A percentile compares a stretch with the other conserved stretches of the same genome.
phyloP scores from a whole-genome alignment of 2,329 filamentous ascomycete genomes.

The Elsinoe batatas region DNA sequence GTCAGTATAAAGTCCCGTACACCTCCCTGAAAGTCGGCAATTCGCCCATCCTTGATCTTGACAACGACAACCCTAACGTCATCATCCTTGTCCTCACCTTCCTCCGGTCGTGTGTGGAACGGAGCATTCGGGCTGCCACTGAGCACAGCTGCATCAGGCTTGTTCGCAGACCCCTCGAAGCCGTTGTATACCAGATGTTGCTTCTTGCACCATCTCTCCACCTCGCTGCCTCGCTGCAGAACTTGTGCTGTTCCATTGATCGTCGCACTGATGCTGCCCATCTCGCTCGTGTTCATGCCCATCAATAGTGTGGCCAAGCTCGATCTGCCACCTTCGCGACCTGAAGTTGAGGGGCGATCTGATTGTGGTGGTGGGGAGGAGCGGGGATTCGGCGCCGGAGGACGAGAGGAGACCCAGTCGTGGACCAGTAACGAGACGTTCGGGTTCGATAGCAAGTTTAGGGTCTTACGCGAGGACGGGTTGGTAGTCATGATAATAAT shows the following conservation, averaged over 20 bases:
- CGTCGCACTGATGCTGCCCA: constrained; percentile 83
- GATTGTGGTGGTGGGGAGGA: constrained; percentile 28
- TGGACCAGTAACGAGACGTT: constrained; percentile 91
- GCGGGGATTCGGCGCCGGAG: constrained; percentile 55
- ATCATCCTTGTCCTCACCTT: constrained; percentile 48
- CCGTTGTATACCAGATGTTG: constrained; percentile 88
- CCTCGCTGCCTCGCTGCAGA: constrained; percentile 61
- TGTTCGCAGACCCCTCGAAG: constrained; percentile 20
- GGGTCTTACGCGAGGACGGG: constrained; percentile 65
- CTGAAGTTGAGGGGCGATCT: constrained; percentile 24
- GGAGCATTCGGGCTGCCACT: constrained; percentile 17
- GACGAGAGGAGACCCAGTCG: constrained; percentile 92
- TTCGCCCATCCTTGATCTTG: constrained; percentile 70
- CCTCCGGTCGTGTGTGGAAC: constrained; percentile 2
- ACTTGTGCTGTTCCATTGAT: constrained; percentile 82
- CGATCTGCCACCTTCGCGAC: constrained; percentile 40
- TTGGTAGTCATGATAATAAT: constrained; percentile 89
- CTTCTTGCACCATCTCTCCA: constrained; percentile 75
- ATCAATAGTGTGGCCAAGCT: constrained; percentile 74
- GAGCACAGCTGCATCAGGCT: constrained; percentile 19
- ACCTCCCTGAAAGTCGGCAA: constrained; percentile 90
- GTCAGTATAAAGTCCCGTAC: constrained; percentile 62
- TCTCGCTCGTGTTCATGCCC: constrained; percentile 80
- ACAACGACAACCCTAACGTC: constrained; percentile 84
- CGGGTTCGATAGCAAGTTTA: constrained; percentile 74